Base-by-base conservation (phyloP, 305 asterid species). In the Lippia alba region DNA sequence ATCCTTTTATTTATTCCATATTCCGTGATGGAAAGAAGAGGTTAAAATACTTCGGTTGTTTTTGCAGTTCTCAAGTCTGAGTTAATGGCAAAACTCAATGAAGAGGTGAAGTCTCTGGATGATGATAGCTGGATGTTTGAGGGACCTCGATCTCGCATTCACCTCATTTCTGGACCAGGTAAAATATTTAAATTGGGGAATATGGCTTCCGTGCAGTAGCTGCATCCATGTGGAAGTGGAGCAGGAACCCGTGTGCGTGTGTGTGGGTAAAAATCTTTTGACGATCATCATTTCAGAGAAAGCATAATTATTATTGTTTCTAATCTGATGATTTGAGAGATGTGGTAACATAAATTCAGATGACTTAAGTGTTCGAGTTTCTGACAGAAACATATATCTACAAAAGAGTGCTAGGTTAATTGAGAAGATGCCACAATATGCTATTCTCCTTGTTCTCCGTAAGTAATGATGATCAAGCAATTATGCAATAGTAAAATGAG, bases 51-150 rank as follows among this genome's bases (percentile, higher is more conserved):
- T 46, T 64, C 9, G 48, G 11, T 49, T 48, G n/a, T 67, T 53
- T 64, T 50, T 79, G 74, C 85, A 94, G 97, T 78, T 68, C 82
- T 94, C 32, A 94, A 84, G 82, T 77, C 96, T n/a, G 98, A 91
- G 71, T 67, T 89, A 75, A 82, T 86, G 88, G 93, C 78, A 16
- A 77, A 86, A 49, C 90, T 94, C 16, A 80, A 84, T 74, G 88
- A 89, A 77, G 94, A 85, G 87, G 96, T 91, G 39, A 94, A 89
- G 69, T 91, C 96, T 66, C 79, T 91, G 46, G 96, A 94, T 58
- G 97, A 94, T 70, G 97, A 94, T 83, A 82, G 90, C 83, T 94
- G 97, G 98, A 94, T 91, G 97, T 91, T 91, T 56, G 98, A 94
- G 51, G 96, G 96, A 44, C 98, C 99, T 73, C 88, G 99, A 66